Evolutionary conservation across 257 asterid species (phyloP).

Genomic region (Solanum pimpinellifolium): DNA sequence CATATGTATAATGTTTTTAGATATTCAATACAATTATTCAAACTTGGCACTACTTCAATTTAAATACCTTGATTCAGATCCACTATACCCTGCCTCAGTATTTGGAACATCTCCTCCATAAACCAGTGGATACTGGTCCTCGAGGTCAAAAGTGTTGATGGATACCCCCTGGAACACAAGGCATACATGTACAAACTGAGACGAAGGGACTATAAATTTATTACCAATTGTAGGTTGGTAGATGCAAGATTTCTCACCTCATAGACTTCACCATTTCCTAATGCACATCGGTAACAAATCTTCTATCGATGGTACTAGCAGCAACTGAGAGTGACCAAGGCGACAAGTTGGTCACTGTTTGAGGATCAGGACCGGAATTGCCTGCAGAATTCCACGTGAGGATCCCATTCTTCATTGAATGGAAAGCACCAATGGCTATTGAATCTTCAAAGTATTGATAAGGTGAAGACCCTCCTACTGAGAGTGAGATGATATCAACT

Average conservation of each 20-base stretch:
- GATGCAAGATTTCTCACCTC: not conserved
- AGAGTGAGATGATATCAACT: constrained; percentile 53
- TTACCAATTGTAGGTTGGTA: not conserved
- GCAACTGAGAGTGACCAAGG: constrained; percentile 70
- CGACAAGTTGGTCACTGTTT: constrained; percentile 21
- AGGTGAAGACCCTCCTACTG: constrained; percentile 33
- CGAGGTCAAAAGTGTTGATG: constrained; percentile 43
- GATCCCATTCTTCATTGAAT: constrained; percentile 56
- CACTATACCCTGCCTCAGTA: constrained; percentile 13
- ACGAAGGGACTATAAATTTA: not conserved
- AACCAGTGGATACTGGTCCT: constrained; percentile 40
- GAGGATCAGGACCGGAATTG: not conserved
- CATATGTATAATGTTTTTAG: not conserved
- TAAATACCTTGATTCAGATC: constrained; percentile 24
- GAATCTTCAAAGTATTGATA: constrained; percentile 45
- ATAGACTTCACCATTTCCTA: constrained; percentile 40
- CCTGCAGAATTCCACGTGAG: constrained; percentile 17
- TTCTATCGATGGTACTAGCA: constrained; percentile 54
- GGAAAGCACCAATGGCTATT: constrained; percentile 68
- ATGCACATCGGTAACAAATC: constrained; percentile 36
- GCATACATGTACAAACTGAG: not conserved
- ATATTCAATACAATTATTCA: not conserved
- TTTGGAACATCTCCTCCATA: constrained; percentile 74
- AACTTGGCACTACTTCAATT: not conserved
- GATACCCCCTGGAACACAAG: constrained; percentile 42